Base-by-base conservation (phyloP, 441 rosid genomes). In the Theobroma grandiflorum region DNA sequence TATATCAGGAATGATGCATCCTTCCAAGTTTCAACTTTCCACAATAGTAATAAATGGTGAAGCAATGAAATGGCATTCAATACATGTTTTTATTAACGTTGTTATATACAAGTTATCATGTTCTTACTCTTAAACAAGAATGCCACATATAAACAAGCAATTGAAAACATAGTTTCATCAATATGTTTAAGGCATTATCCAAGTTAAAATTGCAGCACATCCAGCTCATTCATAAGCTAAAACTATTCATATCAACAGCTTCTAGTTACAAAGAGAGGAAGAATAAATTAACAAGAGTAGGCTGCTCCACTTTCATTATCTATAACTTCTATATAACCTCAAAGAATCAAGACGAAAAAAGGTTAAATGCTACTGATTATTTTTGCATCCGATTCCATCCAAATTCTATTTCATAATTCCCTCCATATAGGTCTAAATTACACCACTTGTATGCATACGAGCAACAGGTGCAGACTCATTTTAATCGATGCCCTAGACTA, bases 151-250 rank as follows among this genome's bases (percentile, higher is more conserved):
- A 26, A 55, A 55, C 59, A 55, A 55, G 16, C 59, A 16, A 57
- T 22, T 3, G 2, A 57, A 57, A 18, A 6, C 14, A 57, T 22
- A 16, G 65, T 20, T 22, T 26, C 26, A 61, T 10, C 47, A 52
- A 37, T 8, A 33, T 18, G 38, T 3, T 31, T 10, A 37, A 33
- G 63, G 3, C 43, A 53, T 15, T n/a, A 58, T 9, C 63, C n/a
- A 42, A 16, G 33, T 37, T 52, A 18, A 1, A 52, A 43, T 43
- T 45, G 5, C 53, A 11, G 73, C 45, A 20, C 50, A 42, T 5
- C 35, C 52, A 42, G 72, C 31, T 40, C n/a, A 67, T 67, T 3
- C 15, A 67, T 38, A 65, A 65, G 70, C 49, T 65, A 65, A 65
- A 65, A 45, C 49, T 65, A 4, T 65, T 65, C n/a, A 65, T 38